Percentiles rank a stretch among this genome's conserved stretches.
Conservation (phyloP, 176 grass and related monocot genomes). For the Zoysia pacifica region DNA sequence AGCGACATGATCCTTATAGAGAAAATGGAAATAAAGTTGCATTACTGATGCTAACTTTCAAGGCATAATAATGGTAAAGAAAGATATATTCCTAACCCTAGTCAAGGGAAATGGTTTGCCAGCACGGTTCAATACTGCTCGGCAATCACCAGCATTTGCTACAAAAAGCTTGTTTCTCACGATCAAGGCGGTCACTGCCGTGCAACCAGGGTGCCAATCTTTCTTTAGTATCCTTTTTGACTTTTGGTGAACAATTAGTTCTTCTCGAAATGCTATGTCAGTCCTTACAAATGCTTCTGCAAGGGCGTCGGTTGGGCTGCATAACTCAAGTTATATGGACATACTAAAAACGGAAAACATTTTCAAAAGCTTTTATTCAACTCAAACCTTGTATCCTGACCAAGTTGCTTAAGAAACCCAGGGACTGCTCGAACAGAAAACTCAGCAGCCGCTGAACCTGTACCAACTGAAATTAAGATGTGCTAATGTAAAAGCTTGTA, state of each 20-base stretch:
- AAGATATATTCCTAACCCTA: slow-evolving; percentile 52
- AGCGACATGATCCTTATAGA: slow-evolving; percentile 84
- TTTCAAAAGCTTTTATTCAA: slow-evolving; percentile 37
- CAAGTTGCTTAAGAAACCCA: slow-evolving; percentile 67
- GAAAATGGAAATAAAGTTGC: slow-evolving; percentile 29
- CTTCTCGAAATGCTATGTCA: slow-evolving; percentile 78
- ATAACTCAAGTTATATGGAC: slow-evolving; percentile 42
- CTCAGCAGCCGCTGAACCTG: slow-evolving; percentile 93
- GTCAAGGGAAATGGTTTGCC: slow-evolving; percentile 84
- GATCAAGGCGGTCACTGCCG: slow-evolving; percentile 72
- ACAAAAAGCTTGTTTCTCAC: slow-evolving; percentile 88
- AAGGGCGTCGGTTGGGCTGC: slow-evolving; percentile 75
- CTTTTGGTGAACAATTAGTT: slow-evolving; percentile 63
- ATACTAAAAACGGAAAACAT: slow-evolving; percentile 16
- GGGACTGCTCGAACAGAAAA: slow-evolving; percentile 91
- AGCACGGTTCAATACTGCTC: slow-evolving; percentile 74
- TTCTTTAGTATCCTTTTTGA: slow-evolving; percentile 73
- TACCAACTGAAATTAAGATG: slow-evolving; percentile 46
- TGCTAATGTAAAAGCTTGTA: slow-evolving; percentile 26
- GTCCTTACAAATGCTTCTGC: slow-evolving; percentile 73
- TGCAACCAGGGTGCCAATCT: slow-evolving; percentile 96
- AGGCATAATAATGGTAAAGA: slow-evolving; percentile 8
- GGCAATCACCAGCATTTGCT: slow-evolving; percentile 98
- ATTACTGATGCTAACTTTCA: slow-evolving; percentile 7
- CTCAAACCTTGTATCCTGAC: slow-evolving; percentile 53